Evolutionary conservation across 345 rosid genomes (phyloP), one percentile per base, ranked within the genome.

Genomic region (Salix koriyanagi): DNA sequence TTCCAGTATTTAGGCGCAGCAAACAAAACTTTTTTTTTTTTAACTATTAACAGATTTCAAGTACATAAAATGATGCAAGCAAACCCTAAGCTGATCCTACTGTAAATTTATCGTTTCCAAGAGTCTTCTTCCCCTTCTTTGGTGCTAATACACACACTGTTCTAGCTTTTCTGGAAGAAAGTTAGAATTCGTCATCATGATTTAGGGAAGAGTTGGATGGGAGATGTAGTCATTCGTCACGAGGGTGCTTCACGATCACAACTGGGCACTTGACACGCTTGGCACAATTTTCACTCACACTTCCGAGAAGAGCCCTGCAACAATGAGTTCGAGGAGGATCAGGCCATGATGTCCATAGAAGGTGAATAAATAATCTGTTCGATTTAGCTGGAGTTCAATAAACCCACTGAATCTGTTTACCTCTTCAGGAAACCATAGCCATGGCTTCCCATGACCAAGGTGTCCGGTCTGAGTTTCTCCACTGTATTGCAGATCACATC

Each of bases 381-480:
- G 28, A n/a, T 58, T 23, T 58, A 23, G 28, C 4, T 23, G 12
- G 14, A n/a, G 12, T 58, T n/a, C 11, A 10, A 52, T 19, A 52
- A 52, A 6, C 23, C 23, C 11, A 6, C 10, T 52, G 58, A 52
- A n/a, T 58, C 64, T 3, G 0, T 58, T 58, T 78, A 92, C 98
- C 91, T 95, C 85, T 89, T 92, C 80, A 95, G 81, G 91, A 93
- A 92, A 19, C 99, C 99, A 67, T 95, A 95, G 42, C 96, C 99
- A 70, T 95, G 99, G 82, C 94, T 89, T 69, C 99, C 99, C 82
- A 92, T 90, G n/a, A 95, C 95, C 82, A 95, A 75, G 19, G 88
- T 87, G 78, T 95, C 99, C 18, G 96, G 93, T 77, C 74, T 65
- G 36, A 95, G 90, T 70, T 89, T 89, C 65, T 93, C 86, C 67